A percentile compares a stretch with the other conserved stretches of the same genome.
Conservation (phyloP, 1,284 basidiomycete genomes). For the Vanrija sp. region DNA sequence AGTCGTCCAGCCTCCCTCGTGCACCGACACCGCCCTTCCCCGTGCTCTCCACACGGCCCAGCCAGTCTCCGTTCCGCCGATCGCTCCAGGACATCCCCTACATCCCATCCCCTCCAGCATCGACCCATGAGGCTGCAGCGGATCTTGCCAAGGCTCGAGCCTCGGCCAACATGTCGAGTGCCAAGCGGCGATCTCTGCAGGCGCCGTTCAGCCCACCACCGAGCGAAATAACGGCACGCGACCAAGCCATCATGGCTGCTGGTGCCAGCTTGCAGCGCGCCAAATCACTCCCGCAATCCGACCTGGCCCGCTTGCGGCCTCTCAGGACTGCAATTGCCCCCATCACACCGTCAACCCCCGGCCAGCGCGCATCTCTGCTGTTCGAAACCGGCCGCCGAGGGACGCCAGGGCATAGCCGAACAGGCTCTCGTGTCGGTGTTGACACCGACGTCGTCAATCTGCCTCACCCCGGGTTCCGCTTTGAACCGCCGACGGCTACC, state of each 20-base stretch:
- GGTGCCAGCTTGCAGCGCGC: slow-evolving; percentile 11
- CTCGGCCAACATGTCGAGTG: slow-evolving; percentile 11
- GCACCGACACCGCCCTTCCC: slow-evolving; percentile 6
- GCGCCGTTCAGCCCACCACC: not conserved
- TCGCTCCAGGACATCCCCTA: slow-evolving; percentile 18
- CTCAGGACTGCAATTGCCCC: not conserved
- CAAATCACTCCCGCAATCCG: slow-evolving; percentile 7
- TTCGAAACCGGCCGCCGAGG: not conserved
- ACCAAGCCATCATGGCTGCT: slow-evolving; percentile 4
- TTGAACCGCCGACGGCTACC: not conserved
- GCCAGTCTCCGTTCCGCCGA: slow-evolving; percentile 11
- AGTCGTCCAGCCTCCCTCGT: not conserved
- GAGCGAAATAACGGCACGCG: not conserved
- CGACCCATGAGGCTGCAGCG: slow-evolving; percentile 11
- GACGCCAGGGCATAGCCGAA: too few species aligned
- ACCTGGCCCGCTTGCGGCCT: slow-evolving; percentile 3
- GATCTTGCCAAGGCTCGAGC: slow-evolving; percentile 13
- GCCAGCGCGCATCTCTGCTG: slow-evolving; percentile 5
- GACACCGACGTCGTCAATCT: too few species aligned
- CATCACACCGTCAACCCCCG: not conserved
- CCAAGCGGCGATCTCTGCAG: slow-evolving; percentile 16
- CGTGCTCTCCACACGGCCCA: not conserved
- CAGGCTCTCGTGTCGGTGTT: too few species aligned
- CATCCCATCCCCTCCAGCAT: slow-evolving; percentile 10
- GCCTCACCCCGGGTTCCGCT: too few species aligned